Conservation (phyloP, 371 early-diverging fungal genomes). For the Mucor ambiguus region DNA sequence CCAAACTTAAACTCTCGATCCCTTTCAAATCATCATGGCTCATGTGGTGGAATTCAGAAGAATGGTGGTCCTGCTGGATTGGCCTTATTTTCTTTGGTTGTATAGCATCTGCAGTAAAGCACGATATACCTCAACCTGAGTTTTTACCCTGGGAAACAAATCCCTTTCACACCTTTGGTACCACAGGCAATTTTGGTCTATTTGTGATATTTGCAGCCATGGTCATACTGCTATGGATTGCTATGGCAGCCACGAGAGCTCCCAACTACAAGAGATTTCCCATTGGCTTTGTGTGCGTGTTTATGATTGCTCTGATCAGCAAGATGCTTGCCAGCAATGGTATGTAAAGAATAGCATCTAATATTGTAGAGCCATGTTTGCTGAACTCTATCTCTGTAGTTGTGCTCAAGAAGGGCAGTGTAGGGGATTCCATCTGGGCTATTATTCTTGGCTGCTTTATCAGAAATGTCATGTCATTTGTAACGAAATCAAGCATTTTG, state of each 20-base stretch:
- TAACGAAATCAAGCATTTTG: slow-evolving; percentile 40
- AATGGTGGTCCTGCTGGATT: slow-evolving; percentile 70
- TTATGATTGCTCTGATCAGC: slow-evolving; percentile 52
- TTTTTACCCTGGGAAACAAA: slow-evolving; percentile 54
- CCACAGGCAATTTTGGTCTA: slow-evolving; percentile 45
- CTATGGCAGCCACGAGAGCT: slow-evolving; percentile 42
- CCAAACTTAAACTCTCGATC: not conserved
- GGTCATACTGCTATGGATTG: slow-evolving; percentile 54
- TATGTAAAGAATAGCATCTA: slow-evolving; percentile 14
- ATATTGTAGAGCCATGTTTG: not conserved
- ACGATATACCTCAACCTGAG: slow-evolving; percentile 50
- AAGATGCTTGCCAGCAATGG: slow-evolving; percentile 63
- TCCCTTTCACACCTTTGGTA: slow-evolving; percentile 56
- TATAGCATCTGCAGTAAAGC: slow-evolving; percentile 48
- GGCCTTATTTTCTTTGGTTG: slow-evolving; percentile 63
- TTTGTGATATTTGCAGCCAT: slow-evolving; percentile 55
- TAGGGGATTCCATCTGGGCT: slow-evolving; percentile 69
- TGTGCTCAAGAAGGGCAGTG: slow-evolving; percentile 47
- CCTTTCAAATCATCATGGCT: slow-evolving; percentile 35
- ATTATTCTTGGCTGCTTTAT: slow-evolving; percentile 58
- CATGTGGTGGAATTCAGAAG: slow-evolving; percentile 67
- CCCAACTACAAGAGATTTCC: slow-evolving; percentile 48
- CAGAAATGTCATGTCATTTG: slow-evolving; percentile 47
- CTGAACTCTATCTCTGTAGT: slow-evolving; percentile 18
- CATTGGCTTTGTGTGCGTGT: slow-evolving; percentile 52